Percentiles rank a stretch among this genome's conserved stretches.
Conservation (phyloP, 129 eudicot genomes). For the Saussurea involucrata region DNA sequence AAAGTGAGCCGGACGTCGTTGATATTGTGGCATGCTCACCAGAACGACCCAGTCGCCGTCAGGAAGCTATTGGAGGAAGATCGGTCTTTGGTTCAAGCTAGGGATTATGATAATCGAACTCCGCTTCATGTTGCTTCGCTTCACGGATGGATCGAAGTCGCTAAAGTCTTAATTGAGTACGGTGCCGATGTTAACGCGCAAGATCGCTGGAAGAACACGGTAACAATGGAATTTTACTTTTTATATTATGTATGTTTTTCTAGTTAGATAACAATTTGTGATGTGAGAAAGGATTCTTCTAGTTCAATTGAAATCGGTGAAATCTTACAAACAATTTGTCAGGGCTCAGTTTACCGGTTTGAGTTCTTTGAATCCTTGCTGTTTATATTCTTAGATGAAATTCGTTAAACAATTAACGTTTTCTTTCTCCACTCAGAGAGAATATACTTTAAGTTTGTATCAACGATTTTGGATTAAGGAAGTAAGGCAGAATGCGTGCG, state of each 20-base stretch:
- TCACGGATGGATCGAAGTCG: slow-evolving; percentile 91
- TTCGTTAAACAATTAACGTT: background rate
- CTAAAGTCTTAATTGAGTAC: slow-evolving; percentile 64
- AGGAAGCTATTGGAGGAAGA: slow-evolving; percentile 84
- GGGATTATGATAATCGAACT: slow-evolving; percentile 86
- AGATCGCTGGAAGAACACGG: slow-evolving; percentile 98
- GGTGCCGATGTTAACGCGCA: slow-evolving; percentile 94
- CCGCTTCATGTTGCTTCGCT: slow-evolving; percentile 97
- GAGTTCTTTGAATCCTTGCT: background rate
- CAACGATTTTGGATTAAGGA: background rate
- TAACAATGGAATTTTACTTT: slow-evolving; percentile 2
- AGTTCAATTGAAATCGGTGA: background rate
- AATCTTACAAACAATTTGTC: background rate
- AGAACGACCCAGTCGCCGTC: slow-evolving; percentile 70
- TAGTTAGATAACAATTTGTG: background rate
- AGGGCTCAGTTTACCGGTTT: background rate
- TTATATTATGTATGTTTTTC: background rate
- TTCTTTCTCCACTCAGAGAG: background rate
- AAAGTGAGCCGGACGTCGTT: slow-evolving; percentile 84
- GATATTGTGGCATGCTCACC: slow-evolving; percentile 97
- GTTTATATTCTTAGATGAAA: background rate
- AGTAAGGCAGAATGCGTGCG: background rate
- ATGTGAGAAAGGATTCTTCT: background rate
- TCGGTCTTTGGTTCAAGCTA: slow-evolving; percentile 61
- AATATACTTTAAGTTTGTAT: background rate